A percentile compares a stretch with the other conserved stretches of the same genome.
Conservation (phyloP, 1,139 yeast genomes). For the Candida pseudoviswanathii region DNA sequence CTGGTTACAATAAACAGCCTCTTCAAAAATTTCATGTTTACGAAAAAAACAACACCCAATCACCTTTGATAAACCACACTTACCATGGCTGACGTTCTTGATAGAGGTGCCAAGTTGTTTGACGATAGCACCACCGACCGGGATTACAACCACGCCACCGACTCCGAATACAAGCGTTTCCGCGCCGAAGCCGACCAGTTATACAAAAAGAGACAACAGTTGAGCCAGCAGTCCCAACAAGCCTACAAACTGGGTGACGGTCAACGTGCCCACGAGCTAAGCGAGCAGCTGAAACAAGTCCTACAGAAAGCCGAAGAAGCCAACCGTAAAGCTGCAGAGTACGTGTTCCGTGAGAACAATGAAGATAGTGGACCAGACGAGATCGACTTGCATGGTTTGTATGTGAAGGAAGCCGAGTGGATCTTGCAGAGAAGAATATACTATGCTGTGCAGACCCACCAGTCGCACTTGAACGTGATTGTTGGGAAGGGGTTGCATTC, state of each 20-base stretch:
- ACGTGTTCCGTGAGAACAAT: conserved; percentile 86
- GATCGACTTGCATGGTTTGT: conserved; percentile 91
- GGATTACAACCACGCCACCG: conserved; percentile 77
- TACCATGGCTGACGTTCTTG: conserved; percentile 24
- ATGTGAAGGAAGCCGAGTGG: conserved; percentile 83
- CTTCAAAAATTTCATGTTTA: background rate
- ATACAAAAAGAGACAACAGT: conserved; percentile 54
- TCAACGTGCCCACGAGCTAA: conserved; percentile 68
- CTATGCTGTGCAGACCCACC: conserved; percentile 64
- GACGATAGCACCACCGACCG: conserved; percentile 30
- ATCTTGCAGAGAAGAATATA: conserved; percentile 72
- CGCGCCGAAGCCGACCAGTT: conserved; percentile 73
- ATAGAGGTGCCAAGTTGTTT: conserved; percentile 42
- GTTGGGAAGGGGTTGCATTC: conserved; percentile 97
- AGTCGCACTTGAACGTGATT: conserved; percentile 62
- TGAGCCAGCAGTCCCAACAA: conserved; percentile 68
- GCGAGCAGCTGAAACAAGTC: conserved; percentile 67
- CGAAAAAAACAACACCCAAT: background rate
- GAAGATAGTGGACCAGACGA: conserved; percentile 82
- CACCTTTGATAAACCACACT: background rate
- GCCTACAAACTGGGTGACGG: conserved; percentile 80
- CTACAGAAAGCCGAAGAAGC: conserved; percentile 63
- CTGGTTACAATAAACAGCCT: background rate
- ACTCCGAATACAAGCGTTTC: conserved; percentile 61
- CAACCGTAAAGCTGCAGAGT: conserved; percentile 85